Evolutionary conservation across 2,329 filamentous ascomycete species (phyloP), one percentile per base, ranked within the genome.

Genomic region (Pseudocercospora fuligena): DNA sequence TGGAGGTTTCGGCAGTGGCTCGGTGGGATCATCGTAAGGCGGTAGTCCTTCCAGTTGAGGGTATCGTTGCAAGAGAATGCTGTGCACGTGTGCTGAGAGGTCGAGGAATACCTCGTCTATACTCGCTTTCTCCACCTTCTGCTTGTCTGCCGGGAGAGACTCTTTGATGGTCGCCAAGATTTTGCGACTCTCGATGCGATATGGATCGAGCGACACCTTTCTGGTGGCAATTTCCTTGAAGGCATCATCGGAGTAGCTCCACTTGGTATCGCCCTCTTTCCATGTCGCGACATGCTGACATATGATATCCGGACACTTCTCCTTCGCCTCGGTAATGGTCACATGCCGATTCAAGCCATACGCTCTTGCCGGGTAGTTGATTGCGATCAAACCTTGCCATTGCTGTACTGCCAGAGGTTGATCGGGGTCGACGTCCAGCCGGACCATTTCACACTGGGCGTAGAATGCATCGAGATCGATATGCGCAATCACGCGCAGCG

Each of bases 381-480:
- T 89, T 2, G 95, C 95, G 76, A 99, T 99, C 25, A 99, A 85
- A 8, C 92, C 93, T 79, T 96, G 92, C 91, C 91, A 98, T 84
- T 98, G 94, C 77, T 96, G 94, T 21, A 99, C 95, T 0, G 93
- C 95, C 25, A 99, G 86, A 9, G 95, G 95, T 70, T 89, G 87
- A 65, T 93, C 87, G 68, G 92, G 89, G 14, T 90, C 83, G 11
- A 92, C 82, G 12, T 89, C 89, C 53, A 98, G 85, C 7, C 95
- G 89, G 9, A 97, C 89, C 86, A 94, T 96, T 81, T 99, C 95
- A 77, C 93, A 97, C 82, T 99, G 95, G 3, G 82, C 83, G 78
- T 99, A 99, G 80, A 99, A 99, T 46, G 94, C 94, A 86, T 99
- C 95, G 66, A 99, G 89, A 75, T 99, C 95, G 69, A 98, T 89